These are phyloP conservation scores for Silene noctiflora DNA, from an alignment of 179 eudicot genomes.

Conservation along the genomic window DNA sequence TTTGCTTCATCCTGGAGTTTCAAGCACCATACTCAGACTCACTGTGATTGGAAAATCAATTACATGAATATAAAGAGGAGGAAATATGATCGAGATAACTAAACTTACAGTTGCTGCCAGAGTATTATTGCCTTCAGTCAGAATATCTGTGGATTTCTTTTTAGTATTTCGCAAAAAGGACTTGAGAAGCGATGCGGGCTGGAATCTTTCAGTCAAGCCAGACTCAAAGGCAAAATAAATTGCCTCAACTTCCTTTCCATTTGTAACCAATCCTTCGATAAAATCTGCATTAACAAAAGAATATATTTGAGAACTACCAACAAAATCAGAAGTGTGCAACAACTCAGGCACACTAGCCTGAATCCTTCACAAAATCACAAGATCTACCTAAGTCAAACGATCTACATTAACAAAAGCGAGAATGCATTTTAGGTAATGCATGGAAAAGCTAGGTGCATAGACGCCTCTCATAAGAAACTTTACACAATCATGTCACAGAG, in stretches of 20 bases:
- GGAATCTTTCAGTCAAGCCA: constrained; percentile 46
- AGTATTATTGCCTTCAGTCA: constrained; percentile 31
- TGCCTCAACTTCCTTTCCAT: constrained; percentile 51
- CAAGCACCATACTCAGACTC: background rate
- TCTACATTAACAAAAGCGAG: background rate
- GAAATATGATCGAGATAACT: background rate
- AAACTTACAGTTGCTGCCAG: constrained; percentile 30
- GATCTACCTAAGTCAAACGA: background rate
- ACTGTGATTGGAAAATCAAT: background rate
- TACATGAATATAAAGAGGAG: background rate
- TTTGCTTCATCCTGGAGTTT: constrained; percentile 46
- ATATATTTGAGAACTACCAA: background rate
- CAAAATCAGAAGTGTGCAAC: background rate
- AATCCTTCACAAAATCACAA: background rate
- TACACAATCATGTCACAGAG: too few relatives aligned
- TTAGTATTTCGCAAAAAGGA: constrained; percentile 30
- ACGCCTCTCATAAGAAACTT: too few relatives aligned
- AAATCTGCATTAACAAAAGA: constrained; percentile 30
- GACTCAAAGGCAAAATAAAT: constrained; percentile 46
- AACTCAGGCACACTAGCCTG: background rate
- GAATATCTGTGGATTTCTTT: constrained; percentile 26
- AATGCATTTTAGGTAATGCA: too few relatives aligned
- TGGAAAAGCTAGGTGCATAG: too few relatives aligned
- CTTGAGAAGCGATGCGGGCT: constrained; percentile 42
- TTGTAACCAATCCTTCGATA: constrained; percentile 45